Base-by-base conservation (phyloP, 2,329 filamentous ascomycete species). In the Venturia nashicola region DNA sequence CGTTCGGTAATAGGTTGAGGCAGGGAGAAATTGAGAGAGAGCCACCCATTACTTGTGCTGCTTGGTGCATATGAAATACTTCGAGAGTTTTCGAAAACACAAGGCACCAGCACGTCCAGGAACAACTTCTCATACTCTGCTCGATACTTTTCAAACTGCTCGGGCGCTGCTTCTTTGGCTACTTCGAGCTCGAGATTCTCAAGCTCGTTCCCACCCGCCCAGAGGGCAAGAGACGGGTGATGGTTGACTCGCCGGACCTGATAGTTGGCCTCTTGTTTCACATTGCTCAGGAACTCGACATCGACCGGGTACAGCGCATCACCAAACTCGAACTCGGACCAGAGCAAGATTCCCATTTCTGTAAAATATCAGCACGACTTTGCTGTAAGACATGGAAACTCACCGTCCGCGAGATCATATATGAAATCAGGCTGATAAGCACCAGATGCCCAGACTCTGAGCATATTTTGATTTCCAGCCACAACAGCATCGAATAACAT, bases 271-370 rank as follows among this genome's bases (percentile, higher is more conserved):
- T 86, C 84, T 18, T 78, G 75, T 14, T 77, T 74, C 11, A 81
- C 77, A 64, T 84, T 85, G 5, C 81, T 80, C 0, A 86, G 70
- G 67, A 85, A 86, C 0, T 75, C 76, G 0, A 75, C 67, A 61
- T 82, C 72, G 0, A 82, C 78, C 0, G 84, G 84, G 68, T 86
- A 86, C 2, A 86, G 71, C 0, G 82, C 78, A 70, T 85, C 83
- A 12, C 82, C 80, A 68, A 85, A 86, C 68, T 86, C 77, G 66
- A 86, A 86, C 65, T 86, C 84, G 60, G 79, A 83, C 84, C 84
- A 86, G 0, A 86, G 74, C 7, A 86, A 72, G 5, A 87, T 77
- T 1, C 84, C 84, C 68, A 78, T 77, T 69, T 65, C 62, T 66
- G 40, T 59, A 59, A 11, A 42, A 16, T 5, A 32, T n/a, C 18